Evolutionary conservation across 495 filamentous ascomycete species (phyloP).

Genomic region (Glutinoglossum americanum): DNA sequence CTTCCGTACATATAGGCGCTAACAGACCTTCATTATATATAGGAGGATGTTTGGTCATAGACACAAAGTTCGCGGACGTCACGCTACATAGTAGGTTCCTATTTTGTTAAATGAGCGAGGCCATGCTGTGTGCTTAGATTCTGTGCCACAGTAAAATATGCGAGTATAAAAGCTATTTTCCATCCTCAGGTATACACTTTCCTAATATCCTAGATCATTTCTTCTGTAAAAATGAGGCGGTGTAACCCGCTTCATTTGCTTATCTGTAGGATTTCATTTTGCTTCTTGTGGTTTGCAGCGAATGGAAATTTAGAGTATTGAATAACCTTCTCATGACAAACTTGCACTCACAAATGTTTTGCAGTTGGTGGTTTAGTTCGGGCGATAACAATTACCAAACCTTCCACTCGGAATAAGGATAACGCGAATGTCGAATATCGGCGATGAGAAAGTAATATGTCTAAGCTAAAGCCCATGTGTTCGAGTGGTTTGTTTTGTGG

Average conservation of each 20-base stretch:
- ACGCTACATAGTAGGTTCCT: background rate
- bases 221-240: background rate
- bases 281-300: background rate
- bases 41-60: constrained; percentile 81
- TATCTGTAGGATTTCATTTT: background rate
- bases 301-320: background rate
- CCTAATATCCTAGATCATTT: background rate
- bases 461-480: no score
- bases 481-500: no score
- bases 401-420: no score
- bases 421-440: no score
- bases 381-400: no score
- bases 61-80: background rate
- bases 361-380: no score
- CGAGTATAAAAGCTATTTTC: background rate
- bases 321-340: no score
- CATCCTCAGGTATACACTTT: background rate
- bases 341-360: no score
- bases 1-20: background rate
- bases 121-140: background rate
- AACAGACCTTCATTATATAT: constrained; percentile 10
- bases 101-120: background rate
- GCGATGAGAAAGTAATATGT: no score
- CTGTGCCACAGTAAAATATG: no score
- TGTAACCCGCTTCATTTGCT: background rate